phyloP scores from a whole-genome alignment of 1,139 yeast species.

The Ogataea hybrid region DNA sequence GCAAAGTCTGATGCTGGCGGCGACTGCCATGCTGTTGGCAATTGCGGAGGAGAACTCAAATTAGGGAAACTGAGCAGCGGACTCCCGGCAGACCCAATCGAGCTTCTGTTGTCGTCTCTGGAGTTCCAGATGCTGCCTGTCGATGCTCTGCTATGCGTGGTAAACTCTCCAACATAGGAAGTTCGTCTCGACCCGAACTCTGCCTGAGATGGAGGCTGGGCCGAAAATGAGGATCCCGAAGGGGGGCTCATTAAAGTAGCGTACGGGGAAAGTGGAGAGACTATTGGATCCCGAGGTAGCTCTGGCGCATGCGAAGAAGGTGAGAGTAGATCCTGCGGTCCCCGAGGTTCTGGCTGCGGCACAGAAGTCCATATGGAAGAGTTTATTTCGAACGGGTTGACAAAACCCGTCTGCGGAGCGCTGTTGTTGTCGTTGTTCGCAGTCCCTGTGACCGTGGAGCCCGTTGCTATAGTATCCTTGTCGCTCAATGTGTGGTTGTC shows the following conservation, averaged over 20 bases:
- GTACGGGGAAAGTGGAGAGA: conserved; percentile 21
- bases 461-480: conserved; percentile 11
- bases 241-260: conserved; percentile 16
- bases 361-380: conserved; percentile 22
- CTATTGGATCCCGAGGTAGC: conserved; percentile 11
- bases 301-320: conserved; percentile 14
- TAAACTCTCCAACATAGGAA: conserved; percentile 21
- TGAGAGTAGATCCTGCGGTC: conserved; percentile 2
- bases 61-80: conserved; percentile 18
- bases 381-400: conserved; percentile 25
- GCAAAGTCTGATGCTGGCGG: conserved; percentile 26
- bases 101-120: conserved; percentile 18
- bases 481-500: conserved; percentile 19
- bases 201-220: conserved; percentile 4
- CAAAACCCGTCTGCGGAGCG: conserved; percentile 11
- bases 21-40: conserved; percentile 21
- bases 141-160: conserved; percentile 15
- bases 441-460: conserved; percentile 8
- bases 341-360: conserved; percentile 4
- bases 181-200: conserved; percentile 19
- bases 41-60: conserved; percentile 15
- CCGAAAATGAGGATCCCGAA: conserved; percentile 6
- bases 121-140: conserved; percentile 20
- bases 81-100: conserved; percentile 25
- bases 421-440: conserved; percentile 1